Base-by-base conservation (phyloP, 176 grass and related monocot genomes). In the Miscanthus lutarioriparius region DNA sequence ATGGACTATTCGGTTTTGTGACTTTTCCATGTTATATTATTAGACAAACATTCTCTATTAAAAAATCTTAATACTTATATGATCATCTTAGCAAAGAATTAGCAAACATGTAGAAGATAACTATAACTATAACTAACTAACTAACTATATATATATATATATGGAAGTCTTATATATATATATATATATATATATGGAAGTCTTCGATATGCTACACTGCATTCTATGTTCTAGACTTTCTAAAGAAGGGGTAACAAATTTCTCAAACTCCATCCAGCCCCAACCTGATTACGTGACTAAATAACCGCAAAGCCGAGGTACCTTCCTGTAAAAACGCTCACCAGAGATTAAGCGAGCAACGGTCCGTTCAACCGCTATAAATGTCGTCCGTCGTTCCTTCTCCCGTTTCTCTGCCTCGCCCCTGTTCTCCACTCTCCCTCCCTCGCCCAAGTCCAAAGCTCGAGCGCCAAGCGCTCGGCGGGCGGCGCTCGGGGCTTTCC, bases 361-460 rank as follows among this genome's bases (percentile, higher is more conserved):
- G 13, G 65, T 76, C 75, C 26, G 12, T 84, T 88, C 80, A 89
- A 76, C 87, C 10, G 48, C 75, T 85, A 80, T 61, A 88, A 89
- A 81, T 27, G 49, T 22, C 13, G 5, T 3, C 26, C 16, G 54
- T 11, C 80, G 32, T 16, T 47, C 36, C 25, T 26, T 20, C 56
- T 23, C 11, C 22, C 27, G 20, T 67, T 54, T 73, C 62, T 73
- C 62, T 74, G 11, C 19, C 58, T 28, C 8, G 16, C 22, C 22
- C 35, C 45, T 6, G 1, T 32, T 45, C 75, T 58, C n/a, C 33
- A 8, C 8, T 49, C 81, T 64, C 67, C 28, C 20, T 15, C 20
- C 68, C 17, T 22, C 26, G 10, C 7, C 56, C 79, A 16, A 25
- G 63, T 76, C 77, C n/a, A 54, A 78, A 51, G 20, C 77, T 67